Percentiles rank a stretch among this genome's conserved stretches.
Conservation (phyloP, 306 rosid species). For the Quercus wislizeni region DNA sequence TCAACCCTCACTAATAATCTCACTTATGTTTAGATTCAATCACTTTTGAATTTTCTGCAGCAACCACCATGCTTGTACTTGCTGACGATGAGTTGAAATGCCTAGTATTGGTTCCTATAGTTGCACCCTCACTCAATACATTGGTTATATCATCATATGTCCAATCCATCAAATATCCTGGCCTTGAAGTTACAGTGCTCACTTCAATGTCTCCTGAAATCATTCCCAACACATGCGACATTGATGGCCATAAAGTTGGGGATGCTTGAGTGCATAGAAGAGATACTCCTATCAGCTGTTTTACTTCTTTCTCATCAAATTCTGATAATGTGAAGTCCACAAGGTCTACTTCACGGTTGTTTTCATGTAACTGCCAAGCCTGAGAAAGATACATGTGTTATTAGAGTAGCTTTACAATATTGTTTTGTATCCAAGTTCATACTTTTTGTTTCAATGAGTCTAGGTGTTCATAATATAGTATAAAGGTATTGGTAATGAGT, state of each 20-base stretch:
- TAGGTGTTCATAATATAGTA: not conserved
- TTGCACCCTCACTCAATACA: too few species aligned
- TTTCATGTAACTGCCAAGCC: conserved; percentile 72
- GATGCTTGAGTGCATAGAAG: conserved; percentile 67
- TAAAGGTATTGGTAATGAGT: not conserved
- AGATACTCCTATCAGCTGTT: conserved; percentile 46
- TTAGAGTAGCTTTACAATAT: too few species aligned
- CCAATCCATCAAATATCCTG: too few species aligned
- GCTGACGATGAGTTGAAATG: not conserved
- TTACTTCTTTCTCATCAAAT: conserved; percentile 43
- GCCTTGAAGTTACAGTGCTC: too few species aligned
- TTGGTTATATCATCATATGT: too few species aligned
- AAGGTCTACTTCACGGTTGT: conserved; percentile 33
- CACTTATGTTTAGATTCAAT: conserved; percentile 11
- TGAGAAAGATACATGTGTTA: not conserved
- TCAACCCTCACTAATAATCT: conserved; percentile 28
- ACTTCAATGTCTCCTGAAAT: conserved; percentile 43
- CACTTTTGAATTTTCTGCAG: conserved; percentile 16
- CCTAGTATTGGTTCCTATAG: too few species aligned
- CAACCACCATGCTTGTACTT: conserved; percentile 32
- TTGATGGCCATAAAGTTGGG: conserved; percentile 53
- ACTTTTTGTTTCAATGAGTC: too few species aligned
- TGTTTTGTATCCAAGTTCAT: too few species aligned
- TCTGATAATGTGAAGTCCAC: conserved; percentile 44
- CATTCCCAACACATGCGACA: conserved; percentile 79